phyloP scores from a whole-genome alignment of 2,329 filamentous ascomycete species.

The Scedosporium aurantiacum region DNA sequence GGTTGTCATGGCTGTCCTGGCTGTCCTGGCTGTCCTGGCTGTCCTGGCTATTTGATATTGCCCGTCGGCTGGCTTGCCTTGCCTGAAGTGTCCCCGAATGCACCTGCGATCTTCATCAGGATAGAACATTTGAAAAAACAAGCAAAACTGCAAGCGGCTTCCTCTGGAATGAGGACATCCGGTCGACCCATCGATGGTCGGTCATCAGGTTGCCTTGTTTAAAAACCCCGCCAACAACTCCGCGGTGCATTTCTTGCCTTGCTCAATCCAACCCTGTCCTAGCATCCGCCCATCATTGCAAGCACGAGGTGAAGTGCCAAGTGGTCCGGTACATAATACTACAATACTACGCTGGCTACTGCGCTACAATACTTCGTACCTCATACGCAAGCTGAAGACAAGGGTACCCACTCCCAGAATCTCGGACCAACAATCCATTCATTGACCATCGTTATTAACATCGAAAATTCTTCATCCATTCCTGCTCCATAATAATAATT shows the following conservation, averaged over 20 bases:
- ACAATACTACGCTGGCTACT: no score
- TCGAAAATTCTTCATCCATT: no score
- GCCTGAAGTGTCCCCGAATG: neutral
- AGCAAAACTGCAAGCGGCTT: neutral
- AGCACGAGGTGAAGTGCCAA: no score
- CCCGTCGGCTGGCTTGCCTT: no score
- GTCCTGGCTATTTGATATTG: no score
- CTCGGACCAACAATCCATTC: neutral
- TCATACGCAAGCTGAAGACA: neutral
- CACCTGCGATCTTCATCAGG: neutral
- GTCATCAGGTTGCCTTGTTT: neutral
- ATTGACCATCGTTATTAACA: neutral
- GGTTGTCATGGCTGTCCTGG: no score
- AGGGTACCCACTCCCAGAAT: neutral
- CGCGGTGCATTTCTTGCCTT: neutral
- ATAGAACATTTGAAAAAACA: neutral
- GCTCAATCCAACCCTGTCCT: neutral
- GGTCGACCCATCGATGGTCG: neutral
- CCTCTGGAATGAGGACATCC: neutral
- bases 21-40: no score
- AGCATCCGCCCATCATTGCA: neutral
- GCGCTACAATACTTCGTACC: no score
- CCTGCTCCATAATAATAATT: no score
- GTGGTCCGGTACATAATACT: no score
- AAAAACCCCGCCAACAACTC: neutral